Evolutionary conservation across 176 grass and related monocot genomes (phyloP).

Genomic region (Thinopyrum elongatum): DNA sequence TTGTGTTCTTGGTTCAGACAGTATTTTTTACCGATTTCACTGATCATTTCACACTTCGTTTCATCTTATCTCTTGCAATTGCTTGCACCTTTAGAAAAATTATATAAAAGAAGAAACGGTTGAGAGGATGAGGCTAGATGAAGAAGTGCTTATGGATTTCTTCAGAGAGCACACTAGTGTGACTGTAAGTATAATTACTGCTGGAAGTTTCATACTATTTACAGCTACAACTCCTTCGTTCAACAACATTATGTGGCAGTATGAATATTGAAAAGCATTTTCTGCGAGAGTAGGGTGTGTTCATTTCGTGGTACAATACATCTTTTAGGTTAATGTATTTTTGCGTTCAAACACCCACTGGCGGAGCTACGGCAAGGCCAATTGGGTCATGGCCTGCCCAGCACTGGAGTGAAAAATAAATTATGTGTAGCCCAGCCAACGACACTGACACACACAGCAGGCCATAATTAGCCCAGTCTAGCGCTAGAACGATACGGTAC

Average conservation of each 20-base stretch:
- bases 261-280: constrained; percentile 4
- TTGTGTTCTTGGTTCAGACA: constrained; percentile 11
- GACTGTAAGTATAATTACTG: constrained; percentile 70
- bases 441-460: no score
- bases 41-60: not conserved
- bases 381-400: no score
- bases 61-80: constrained; percentile 5
- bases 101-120: constrained; percentile 89
- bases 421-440: no score
- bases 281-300: not conserved
- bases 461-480: no score
- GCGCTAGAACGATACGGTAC: no score
- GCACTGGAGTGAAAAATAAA: no score
- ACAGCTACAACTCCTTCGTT: not conserved
- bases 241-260: not conserved
- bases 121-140: constrained; percentile 92
- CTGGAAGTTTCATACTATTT: constrained; percentile 25
- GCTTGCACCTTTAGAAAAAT: constrained; percentile 55
- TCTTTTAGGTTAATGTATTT: not conserved
- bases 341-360: not conserved
- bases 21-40: constrained; percentile 1
- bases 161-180: constrained; percentile 86
- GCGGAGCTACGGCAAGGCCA: no score
- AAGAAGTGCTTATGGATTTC: constrained; percentile 99
- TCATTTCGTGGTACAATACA: constrained; percentile 16